A percentile compares a stretch with the other conserved stretches of the same genome.
Conservation (phyloP, 345 rosid genomes). For the Jatropha curcas region DNA sequence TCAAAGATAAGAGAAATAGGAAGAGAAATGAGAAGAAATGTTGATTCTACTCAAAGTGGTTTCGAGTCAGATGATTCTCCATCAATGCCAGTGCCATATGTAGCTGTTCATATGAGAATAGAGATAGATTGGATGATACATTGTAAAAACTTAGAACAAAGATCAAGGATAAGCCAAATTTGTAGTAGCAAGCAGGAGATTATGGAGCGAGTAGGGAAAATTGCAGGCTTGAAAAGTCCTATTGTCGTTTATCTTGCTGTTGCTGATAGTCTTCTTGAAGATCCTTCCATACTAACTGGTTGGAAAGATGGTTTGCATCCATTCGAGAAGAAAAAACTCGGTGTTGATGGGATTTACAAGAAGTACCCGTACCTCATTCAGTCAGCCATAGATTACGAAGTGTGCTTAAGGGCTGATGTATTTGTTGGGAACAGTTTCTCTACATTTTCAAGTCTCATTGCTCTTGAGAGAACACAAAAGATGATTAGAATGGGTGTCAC, state of each 20-base stretch:
- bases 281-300: conserved; percentile 63
- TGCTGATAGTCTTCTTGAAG: conserved; percentile 79
- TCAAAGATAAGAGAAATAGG: conserved; percentile 66
- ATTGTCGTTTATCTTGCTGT: conserved; percentile 78
- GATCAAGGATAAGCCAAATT: conserved; percentile 57
- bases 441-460: conserved; percentile 90
- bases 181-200: conserved; percentile 93
- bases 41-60: conserved; percentile 14
- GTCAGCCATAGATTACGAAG: conserved; percentile 97
- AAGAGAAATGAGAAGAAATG: conserved; percentile 28
- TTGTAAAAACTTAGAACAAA: conserved; percentile 83
- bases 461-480: conserved; percentile 86
- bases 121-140: conserved; percentile 99
- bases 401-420: conserved; percentile 76
- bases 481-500: conserved; percentile 56
- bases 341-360: conserved; percentile 62
- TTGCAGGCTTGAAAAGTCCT: conserved; percentile 45
- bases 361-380: conserved; percentile 85
- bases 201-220: conserved; percentile 70
- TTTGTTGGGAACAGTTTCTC: conserved; percentile 97
- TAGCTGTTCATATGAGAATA: conserved; percentile 96
- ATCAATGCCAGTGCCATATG: conserved; percentile 35
- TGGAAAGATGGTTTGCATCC: conserved; percentile 81
- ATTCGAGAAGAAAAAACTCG: conserved; percentile 82
- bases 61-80: conserved; percentile 8